Conservation (phyloP, 2,329 filamentous ascomycete genomes). For the Chrysosporium keratinophilum region DNA sequence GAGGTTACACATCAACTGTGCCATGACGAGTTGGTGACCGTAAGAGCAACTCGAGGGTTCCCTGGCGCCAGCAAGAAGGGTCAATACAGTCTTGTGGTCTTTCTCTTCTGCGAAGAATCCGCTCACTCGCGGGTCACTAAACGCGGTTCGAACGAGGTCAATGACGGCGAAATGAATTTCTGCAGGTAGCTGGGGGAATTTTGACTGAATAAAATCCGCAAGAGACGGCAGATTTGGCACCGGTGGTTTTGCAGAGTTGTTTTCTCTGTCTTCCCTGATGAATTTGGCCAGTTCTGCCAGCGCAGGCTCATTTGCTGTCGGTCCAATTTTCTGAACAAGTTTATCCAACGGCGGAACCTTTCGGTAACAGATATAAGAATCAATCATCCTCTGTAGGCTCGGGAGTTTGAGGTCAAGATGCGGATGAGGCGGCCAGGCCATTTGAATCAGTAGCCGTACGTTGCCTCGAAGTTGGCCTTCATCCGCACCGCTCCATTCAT, state of each 20-base stretch:
- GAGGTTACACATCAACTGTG: constrained; percentile 76
- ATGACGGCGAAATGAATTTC: constrained; percentile 68
- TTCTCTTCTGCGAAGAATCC: constrained; percentile 73
- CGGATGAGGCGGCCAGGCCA: constrained; percentile 64
- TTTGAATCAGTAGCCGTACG: constrained; percentile 61
- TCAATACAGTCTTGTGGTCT: constrained; percentile 51
- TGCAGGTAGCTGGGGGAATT: constrained; percentile 46
- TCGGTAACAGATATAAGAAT: constrained; percentile 60
- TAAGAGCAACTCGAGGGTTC: constrained; percentile 56
- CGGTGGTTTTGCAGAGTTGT: constrained; percentile 54
- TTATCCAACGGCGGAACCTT: constrained; percentile 78
- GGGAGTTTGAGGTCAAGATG: constrained; percentile 64
- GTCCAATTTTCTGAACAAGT: constrained; percentile 65
- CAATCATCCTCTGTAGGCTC: constrained; percentile 53
- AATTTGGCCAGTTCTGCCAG: constrained; percentile 60
- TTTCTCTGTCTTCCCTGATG: constrained; percentile 50
- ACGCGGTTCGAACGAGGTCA: constrained; percentile 70
- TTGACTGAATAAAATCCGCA: constrained; percentile 49
- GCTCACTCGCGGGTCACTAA: constrained; percentile 67
- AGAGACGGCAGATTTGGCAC: constrained; percentile 62
- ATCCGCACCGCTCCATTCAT: constrained; percentile 73
- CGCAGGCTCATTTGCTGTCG: constrained; percentile 46
- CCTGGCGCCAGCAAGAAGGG: constrained; percentile 47
- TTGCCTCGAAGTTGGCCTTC: constrained; percentile 57
- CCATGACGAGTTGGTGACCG: constrained; percentile 66